Conservation (phyloP, 441 rosid species). For the Pelargonium cotyledonis region DNA sequence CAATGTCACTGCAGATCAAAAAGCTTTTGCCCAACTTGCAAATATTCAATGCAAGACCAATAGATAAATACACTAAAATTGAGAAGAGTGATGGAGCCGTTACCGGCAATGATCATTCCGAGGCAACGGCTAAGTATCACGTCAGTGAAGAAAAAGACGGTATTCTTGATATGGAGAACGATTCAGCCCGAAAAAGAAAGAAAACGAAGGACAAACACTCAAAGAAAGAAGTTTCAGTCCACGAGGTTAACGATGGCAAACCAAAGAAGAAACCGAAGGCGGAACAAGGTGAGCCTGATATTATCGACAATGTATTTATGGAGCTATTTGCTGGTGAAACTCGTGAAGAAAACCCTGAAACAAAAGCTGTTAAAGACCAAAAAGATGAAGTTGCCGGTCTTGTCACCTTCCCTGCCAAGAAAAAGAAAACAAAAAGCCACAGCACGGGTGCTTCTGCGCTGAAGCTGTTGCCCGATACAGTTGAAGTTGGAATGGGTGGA, state of each 20-base stretch:
- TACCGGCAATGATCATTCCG: slow-evolving; percentile 9
- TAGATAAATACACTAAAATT: slow-evolving; percentile 34
- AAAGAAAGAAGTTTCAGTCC: slow-evolving; percentile 15
- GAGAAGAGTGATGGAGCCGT: slow-evolving; percentile 20
- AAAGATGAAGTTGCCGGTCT: slow-evolving; percentile 23
- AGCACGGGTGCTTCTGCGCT: slow-evolving; percentile 21
- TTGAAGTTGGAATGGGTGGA: slow-evolving; percentile 77
- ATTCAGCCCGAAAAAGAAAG: slow-evolving; percentile 24
- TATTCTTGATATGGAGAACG: slow-evolving; percentile 18
- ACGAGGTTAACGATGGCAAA: slow-evolving; percentile 7
- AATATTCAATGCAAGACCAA: neutral
- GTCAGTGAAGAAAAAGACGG: slow-evolving; percentile 7
- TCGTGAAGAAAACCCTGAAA: slow-evolving; percentile 19
- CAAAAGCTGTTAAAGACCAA: slow-evolving; percentile 24
- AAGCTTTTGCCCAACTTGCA: neutral
- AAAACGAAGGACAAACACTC: slow-evolving; percentile 18
- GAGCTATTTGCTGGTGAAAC: slow-evolving; percentile 37
- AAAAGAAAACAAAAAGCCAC: slow-evolving; percentile 37
- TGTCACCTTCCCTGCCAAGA: slow-evolving; percentile 31
- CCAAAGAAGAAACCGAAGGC: slow-evolving; percentile 24
- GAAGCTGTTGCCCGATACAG: slow-evolving; percentile 25
- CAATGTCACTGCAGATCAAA: slow-evolving; percentile 43
- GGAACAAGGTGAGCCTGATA: slow-evolving; percentile 43
- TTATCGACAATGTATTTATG: slow-evolving; percentile 54
- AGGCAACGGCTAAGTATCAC: slow-evolving; percentile 19